These are phyloP conservation scores for Artemisia argyi DNA, from an alignment of 129 eudicot species.

Conservation along the genomic window DNA sequence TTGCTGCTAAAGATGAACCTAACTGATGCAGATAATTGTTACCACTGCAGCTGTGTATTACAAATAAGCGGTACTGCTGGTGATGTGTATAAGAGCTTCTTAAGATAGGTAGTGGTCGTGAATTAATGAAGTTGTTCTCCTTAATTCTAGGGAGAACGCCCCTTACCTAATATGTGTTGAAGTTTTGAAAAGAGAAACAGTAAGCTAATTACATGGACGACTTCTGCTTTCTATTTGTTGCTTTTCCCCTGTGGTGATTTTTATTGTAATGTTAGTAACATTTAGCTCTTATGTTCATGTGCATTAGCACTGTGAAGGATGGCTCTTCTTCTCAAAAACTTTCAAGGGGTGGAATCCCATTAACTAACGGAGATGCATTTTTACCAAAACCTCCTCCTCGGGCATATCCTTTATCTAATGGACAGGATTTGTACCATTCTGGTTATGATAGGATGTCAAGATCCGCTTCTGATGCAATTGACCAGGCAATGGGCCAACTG, in stretches of 20 bases:
- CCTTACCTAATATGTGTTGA: slow-evolving; percentile 94
- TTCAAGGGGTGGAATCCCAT: slow-evolving; percentile 90
- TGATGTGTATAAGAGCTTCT: too few species aligned
- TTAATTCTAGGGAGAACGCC: slow-evolving; percentile 97
- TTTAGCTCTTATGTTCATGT: background rate
- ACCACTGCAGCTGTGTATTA: too few species aligned
- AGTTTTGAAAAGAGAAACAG: slow-evolving; percentile 79
- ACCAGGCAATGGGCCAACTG: slow-evolving; percentile 90
- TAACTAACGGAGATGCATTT: slow-evolving; percentile 95
- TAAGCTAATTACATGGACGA: slow-evolving; percentile 49
- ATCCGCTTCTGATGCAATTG: slow-evolving; percentile 95
- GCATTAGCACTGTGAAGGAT: slow-evolving; percentile 64
- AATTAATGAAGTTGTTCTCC: slow-evolving; percentile 95
- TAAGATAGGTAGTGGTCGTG: too few species aligned
- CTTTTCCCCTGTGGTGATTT: background rate
- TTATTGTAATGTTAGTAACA: slow-evolving; percentile 11
- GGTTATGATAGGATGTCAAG: slow-evolving; percentile 89
- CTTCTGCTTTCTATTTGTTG: background rate
- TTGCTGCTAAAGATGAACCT: too few species aligned
- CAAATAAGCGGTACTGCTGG: too few species aligned
- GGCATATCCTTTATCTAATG: slow-evolving; percentile 90
- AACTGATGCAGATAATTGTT: too few species aligned
- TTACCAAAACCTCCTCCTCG: slow-evolving; percentile 98
- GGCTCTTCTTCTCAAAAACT: slow-evolving; percentile 66
- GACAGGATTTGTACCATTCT: slow-evolving; percentile 65